These are phyloP conservation scores for Durusdinium trenchii DNA, from an alignment of 73 alveolate species.

Conservation along the genomic window DNA sequence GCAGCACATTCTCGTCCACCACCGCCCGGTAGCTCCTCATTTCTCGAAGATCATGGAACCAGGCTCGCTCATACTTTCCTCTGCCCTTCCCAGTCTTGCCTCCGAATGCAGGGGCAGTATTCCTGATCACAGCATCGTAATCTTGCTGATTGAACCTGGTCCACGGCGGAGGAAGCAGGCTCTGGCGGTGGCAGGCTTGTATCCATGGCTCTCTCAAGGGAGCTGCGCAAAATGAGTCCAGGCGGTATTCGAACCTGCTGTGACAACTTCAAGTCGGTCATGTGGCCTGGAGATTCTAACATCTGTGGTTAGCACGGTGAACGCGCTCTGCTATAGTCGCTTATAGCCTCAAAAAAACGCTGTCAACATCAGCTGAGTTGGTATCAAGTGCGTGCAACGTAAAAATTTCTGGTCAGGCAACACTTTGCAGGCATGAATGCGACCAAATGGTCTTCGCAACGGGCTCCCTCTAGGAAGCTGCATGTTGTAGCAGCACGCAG, in stretches of 20 bases:
- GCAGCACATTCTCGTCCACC: not conserved
- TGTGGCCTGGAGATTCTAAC: not conserved
- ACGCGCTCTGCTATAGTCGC: not conserved
- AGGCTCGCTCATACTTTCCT: not conserved
- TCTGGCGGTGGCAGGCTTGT: not conserved
- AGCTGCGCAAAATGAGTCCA: not conserved
- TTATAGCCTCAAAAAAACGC: not conserved
- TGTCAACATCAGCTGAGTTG: not conserved
- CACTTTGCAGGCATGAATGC: too few species aligned
- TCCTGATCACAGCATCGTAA: not conserved
- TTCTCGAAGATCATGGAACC: not conserved
- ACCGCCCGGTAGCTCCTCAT: not conserved
- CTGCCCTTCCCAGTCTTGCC: not conserved
- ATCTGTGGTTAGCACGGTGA: not conserved
- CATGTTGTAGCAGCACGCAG: too few species aligned
- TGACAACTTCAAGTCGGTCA: not conserved
- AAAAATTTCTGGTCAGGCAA: too few species aligned
- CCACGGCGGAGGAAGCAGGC: not conserved
- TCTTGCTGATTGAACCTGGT: not conserved
- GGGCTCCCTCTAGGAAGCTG: too few species aligned
- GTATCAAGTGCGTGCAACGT: too few species aligned
- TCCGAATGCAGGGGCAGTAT: not conserved
- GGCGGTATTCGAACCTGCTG: not conserved
- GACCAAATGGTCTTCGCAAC: too few species aligned
- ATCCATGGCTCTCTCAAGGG: not conserved